Conservation (phyloP, 2,329 filamentous ascomycete species). For the Ceratocystis papillata region DNA sequence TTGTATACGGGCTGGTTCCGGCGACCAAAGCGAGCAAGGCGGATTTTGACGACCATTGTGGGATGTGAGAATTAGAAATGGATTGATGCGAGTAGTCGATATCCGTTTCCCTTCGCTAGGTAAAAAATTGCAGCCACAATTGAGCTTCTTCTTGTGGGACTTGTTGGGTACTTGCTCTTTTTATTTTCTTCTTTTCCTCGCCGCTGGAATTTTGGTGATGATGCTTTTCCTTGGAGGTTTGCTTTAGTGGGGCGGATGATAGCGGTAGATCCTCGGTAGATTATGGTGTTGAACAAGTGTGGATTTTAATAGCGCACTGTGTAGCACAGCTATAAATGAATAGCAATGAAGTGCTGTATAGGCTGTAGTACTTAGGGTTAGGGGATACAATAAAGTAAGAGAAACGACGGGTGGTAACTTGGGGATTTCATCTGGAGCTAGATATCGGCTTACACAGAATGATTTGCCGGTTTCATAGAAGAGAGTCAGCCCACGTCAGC, state of each 20-base stretch:
- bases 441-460: not conserved
- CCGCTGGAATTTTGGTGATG: not conserved
- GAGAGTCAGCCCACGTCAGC: not conserved
- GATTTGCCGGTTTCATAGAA: not conserved
- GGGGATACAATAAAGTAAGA: not conserved
- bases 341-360: not conserved
- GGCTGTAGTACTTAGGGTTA: not conserved
- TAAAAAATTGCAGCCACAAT: not conserved
- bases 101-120: no score
- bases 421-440: no score
- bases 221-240: constrained; percentile 3
- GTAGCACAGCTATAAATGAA: not conserved
- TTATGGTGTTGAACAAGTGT: not conserved
- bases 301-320: not conserved
- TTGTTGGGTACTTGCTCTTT: not conserved
- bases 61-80: not conserved
- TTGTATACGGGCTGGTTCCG: constrained; percentile 90
- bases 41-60: constrained; percentile 82
- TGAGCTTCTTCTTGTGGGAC: not conserved
- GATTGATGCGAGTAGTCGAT: not conserved
- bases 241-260: constrained; percentile 5
- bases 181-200: not conserved
- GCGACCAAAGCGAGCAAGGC: constrained; percentile 85
- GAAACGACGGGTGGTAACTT: no score
- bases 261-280: constrained; percentile 8